Percentiles rank a stretch among this genome's conserved stretches.
Evolutionary conservation across 148 eudicot species (phyloP).

Genomic region (Drosera capensis): DNA sequence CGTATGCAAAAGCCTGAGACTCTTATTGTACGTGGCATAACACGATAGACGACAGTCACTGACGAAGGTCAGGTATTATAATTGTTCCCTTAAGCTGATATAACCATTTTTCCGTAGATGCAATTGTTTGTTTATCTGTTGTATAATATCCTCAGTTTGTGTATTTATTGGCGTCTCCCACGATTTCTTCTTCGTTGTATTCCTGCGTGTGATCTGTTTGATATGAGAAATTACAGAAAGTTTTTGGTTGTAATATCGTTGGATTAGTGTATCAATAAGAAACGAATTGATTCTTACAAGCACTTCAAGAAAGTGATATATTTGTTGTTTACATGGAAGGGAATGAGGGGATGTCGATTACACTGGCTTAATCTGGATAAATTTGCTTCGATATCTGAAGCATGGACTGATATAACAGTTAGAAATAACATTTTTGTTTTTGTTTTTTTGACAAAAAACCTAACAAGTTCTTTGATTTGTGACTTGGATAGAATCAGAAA

Average conservation of each 20-base stretch:
- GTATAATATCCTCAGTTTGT: background rate
- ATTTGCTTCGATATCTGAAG: too few species aligned
- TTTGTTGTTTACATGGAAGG: background rate
- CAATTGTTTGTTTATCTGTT: background rate
- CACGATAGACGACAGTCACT: background rate
- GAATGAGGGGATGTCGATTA: too few species aligned
- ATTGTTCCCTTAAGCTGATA: background rate
- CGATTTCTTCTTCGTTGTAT: background rate
- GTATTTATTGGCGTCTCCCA: background rate
- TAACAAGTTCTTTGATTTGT: too few species aligned
- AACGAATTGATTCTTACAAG: background rate
- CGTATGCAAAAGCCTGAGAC: slow-evolving; percentile 13
- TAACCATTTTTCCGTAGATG: background rate
- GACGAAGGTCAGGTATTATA: background rate
- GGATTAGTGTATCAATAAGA: background rate
- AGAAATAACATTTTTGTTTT: too few species aligned
- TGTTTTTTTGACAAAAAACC: too few species aligned
- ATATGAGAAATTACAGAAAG: background rate
- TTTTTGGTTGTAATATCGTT: background rate
- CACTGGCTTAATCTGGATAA: too few species aligned
- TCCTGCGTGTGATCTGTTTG: background rate
- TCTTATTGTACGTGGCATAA: background rate
- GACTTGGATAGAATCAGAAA: too few species aligned
- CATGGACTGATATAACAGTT: too few species aligned
- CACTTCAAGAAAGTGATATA: background rate